Evolutionary conservation across 2,329 filamentous ascomycete species (phyloP), one percentile per base, ranked within the genome.

Genomic region (Pestalotiopsis sp.): DNA sequence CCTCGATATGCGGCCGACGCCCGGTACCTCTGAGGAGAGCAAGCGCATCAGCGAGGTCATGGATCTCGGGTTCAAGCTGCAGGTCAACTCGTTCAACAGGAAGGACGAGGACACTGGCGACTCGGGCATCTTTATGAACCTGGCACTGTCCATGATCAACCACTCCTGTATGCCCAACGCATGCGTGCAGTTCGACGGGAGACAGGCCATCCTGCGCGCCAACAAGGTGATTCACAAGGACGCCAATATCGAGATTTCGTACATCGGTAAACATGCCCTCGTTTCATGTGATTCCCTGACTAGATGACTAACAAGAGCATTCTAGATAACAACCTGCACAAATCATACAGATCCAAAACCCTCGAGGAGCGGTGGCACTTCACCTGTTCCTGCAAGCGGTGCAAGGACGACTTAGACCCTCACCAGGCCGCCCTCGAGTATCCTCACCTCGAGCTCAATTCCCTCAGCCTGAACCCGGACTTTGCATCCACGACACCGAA

Each of bases 101-200:
- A 81, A 81, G 31, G 87, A 90, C 65, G 76, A 79, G 2, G 87
- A 90, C 72, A 76, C 85, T 7, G 85, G 82, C 1, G 81, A 85
- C 67, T 81, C 84, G 1, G 88, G 87, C 27, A 80, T 89, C 38
- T 90, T 88, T 70, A 78, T 91, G 49, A 86, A 90, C 70, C 81
- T 86, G 0, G 82, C 77, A 3, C 79, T 90, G 57, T 86, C 88
- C 68, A 88, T 90, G 84, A 83, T 84, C 25, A 91, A 91, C 71
- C 89, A 91, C 74, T 88, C 88, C 0, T 91, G 89, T 71, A 75
- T 85, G 2, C 89, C 89, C 3, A 91, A 90, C 71, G 87, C 88
- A 1, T 80, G 84, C 62, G 85, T 91, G 17, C 82, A 85, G 58
- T 90, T 90, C 65, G 72, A 83, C 52, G 85, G 85, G 3, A 82